Percentiles rank a stretch among this genome's conserved stretches.
Conservation (phyloP, 768 basidiomycete genomes). For the Podaxis rugospora region DNA sequence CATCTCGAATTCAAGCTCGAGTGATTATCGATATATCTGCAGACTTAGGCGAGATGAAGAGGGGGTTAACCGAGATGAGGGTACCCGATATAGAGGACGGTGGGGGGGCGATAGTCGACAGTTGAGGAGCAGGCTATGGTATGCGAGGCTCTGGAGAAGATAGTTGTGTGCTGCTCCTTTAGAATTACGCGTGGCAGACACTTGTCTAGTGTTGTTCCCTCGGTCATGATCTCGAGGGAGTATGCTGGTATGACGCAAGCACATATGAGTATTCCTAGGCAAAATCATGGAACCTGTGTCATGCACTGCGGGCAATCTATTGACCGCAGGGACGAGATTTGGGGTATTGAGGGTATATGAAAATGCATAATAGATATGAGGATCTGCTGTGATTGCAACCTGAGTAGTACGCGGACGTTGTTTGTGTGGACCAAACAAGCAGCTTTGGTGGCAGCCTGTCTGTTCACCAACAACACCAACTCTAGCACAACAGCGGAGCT, state of each 20-base stretch:
- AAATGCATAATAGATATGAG: no score
- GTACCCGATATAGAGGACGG: not conserved
- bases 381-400: no score
- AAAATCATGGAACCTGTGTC: not conserved
- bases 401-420: not conserved
- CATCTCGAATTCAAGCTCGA: not conserved
- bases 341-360: no score
- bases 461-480: not conserved
- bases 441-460: no score
- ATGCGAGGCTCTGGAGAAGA: not conserved
- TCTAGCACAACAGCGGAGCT: not conserved
- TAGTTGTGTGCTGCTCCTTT: not conserved
- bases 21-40: not conserved
- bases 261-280: not conserved
- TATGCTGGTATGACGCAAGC: not conserved
- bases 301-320: not conserved
- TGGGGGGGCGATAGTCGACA: not conserved
- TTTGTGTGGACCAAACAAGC: conserved; percentile 1
- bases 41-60: conserved; percentile 1
- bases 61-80: not conserved
- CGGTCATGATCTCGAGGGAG: not conserved
- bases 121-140: not conserved
- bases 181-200: not conserved
- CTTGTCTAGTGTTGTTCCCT: not conserved
- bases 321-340: not conserved